A percentile compares a stretch with the other conserved stretches of the same genome.
These are phyloP conservation scores for Penicillium janthinellum DNA, from an alignment of 2,329 filamentous ascomycete genomes.

Conservation along the genomic window DNA sequence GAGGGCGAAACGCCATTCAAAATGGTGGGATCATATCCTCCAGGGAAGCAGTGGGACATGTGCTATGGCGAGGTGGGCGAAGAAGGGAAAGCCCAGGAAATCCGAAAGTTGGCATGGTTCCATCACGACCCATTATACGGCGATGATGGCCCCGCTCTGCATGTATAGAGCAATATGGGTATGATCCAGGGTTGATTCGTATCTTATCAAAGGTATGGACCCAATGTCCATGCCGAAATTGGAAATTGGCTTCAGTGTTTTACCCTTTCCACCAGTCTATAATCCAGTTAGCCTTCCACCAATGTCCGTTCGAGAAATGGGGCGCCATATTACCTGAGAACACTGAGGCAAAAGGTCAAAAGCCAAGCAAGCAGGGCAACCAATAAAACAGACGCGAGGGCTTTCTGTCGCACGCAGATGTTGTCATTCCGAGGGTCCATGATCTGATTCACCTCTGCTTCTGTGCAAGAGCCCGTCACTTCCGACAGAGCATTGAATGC, in stretches of 20 bases:
- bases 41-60: constrained; percentile 66
- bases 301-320: background rate
- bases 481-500: constrained; percentile 81
- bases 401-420: constrained; percentile 67
- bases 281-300: constrained; percentile 28
- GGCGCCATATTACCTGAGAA: constrained; percentile 59
- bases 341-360: constrained; percentile 83
- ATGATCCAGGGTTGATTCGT: background rate
- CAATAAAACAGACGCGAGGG: constrained; percentile 75
- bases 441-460: constrained; percentile 40
- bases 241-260: constrained; percentile 20
- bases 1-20: constrained; percentile 54
- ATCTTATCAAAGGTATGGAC: background rate
- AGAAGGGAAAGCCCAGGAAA: constrained; percentile 53
- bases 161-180: constrained; percentile 31
- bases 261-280: constrained; percentile 44
- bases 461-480: constrained; percentile 61
- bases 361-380: constrained; percentile 88
- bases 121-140: constrained; percentile 63
- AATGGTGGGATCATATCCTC: constrained; percentile 70
- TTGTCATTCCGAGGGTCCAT: constrained; percentile 41
- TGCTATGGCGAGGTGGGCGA: constrained; percentile 66
- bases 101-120: constrained; percentile 59
- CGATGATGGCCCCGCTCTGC: constrained; percentile 54
- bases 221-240: background rate